Conservation (phyloP, 768 basidiomycete genomes). For the Steccherinum ochraceum region DNA sequence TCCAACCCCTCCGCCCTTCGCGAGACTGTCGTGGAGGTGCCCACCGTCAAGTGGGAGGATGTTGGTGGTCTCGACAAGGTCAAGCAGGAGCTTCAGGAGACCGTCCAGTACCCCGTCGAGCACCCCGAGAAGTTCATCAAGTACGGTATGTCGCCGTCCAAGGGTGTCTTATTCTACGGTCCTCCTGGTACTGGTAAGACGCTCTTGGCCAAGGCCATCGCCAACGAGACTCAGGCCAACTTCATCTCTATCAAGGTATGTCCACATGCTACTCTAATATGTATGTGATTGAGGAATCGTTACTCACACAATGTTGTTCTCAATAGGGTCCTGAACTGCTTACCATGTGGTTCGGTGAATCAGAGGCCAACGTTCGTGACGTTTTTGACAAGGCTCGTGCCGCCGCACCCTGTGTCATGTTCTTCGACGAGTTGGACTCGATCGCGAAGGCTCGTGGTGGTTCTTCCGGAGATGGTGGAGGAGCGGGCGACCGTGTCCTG, state of each 20-base stretch:
- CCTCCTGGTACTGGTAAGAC: slow-evolving; percentile 99
- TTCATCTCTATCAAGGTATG: slow-evolving; percentile 95
- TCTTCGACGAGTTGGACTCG: slow-evolving; percentile 99
- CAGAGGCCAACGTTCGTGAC: slow-evolving; percentile 98
- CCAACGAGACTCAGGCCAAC: slow-evolving; percentile 99
- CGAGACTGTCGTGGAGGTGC: slow-evolving; percentile 99
- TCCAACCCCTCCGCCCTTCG: slow-evolving; percentile 98
- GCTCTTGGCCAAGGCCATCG: slow-evolving; percentile 95
- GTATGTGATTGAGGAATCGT: too few relatives aligned
- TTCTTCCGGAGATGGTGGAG: slow-evolving; percentile 82
- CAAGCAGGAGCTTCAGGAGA: slow-evolving; percentile 98
- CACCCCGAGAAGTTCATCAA: slow-evolving; percentile 99
- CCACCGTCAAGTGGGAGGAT: slow-evolving; percentile 98
- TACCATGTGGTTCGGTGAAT: slow-evolving; percentile 99
- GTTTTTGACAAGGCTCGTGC: slow-evolving; percentile 99
- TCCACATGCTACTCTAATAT: background rate
- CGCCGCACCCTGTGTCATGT: slow-evolving; percentile 99
- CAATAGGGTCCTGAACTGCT: slow-evolving; percentile 87
- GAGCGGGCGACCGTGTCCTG: slow-evolving; percentile 95
- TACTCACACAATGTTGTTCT: slow-evolving; percentile 9
- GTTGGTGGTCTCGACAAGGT: slow-evolving; percentile 99
- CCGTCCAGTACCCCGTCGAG: slow-evolving; percentile 99
- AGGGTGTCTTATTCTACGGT: slow-evolving; percentile 99
- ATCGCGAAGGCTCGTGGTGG: slow-evolving; percentile 97
- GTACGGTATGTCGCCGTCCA: slow-evolving; percentile 99